Conservation (phyloP, 257 asterid genomes). For the Fraxinus excelsior region DNA sequence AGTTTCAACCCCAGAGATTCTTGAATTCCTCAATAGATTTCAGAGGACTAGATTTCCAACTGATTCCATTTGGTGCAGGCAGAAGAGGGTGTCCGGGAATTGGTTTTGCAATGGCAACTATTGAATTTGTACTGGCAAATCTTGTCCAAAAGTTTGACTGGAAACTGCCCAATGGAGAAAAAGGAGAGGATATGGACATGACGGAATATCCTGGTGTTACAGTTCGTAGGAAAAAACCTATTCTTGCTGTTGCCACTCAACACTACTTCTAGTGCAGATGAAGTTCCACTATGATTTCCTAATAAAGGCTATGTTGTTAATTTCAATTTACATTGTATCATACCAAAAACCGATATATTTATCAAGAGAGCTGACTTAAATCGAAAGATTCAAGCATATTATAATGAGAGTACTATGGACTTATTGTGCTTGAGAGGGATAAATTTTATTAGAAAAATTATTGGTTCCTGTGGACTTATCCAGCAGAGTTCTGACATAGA, state of each 20-base stretch:
- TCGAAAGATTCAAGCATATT: no score
- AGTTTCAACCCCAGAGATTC: neutral
- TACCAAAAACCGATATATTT: no score
- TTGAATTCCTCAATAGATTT: neutral
- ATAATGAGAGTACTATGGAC: no score
- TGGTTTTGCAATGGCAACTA: constrained; percentile 21
- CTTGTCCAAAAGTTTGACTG: constrained; percentile 41
- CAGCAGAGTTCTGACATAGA: no score
- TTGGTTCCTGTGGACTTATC: no score
- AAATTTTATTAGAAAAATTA: no score
- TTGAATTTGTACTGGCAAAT: constrained; percentile 39
- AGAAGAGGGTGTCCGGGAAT: neutral
- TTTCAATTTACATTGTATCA: no score
- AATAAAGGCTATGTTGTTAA: no score
- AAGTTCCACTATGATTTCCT: neutral
- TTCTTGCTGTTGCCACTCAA: constrained; percentile 30
- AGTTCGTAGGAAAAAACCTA: constrained; percentile 31
- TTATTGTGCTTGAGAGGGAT: no score
- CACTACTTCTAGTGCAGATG: neutral
- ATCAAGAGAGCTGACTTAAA: no score
- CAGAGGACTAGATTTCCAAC: neutral
- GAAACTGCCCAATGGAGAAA: constrained; percentile 32
- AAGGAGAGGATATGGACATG: constrained; percentile 41
- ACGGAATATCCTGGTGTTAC: constrained; percentile 37
- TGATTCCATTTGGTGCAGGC: neutral